Base-by-base conservation (phyloP, 108 stramenopile species). In the Aurantiochytrium sp. region DNA sequence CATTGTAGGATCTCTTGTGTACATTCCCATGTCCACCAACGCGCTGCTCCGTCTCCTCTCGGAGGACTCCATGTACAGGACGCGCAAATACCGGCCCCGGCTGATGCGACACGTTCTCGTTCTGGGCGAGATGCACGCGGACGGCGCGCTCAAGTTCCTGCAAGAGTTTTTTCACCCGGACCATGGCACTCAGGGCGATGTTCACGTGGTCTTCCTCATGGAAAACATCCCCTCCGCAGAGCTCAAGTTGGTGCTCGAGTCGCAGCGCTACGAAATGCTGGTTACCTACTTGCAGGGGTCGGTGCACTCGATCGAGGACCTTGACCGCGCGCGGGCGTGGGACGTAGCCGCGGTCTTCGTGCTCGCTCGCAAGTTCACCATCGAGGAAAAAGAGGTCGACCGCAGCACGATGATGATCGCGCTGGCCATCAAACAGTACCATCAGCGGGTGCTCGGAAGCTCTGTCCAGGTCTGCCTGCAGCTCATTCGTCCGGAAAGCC, bases 21-120 rank as follows among this genome's bases (percentile, higher is more conserved):
- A 81, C 73, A 81, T 81, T 81, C 73, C 73, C 39, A 41, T 81
- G 73, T 81, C 73, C 12, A 81, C 73, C 12, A 81, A 81, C 32
- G 27, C 42, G 36, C 24, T 81, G 73, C 39, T 81, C 39, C 39
- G 45, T n/a, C 12, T 81, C 10, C 30, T 81, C 6, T 48, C 42
- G 12, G 73, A 81, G 45, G 73, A 81, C 19, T 81, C 73, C 24
- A 48, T 48, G 73, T 81, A 81, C 4, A 81, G 73, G 12, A 21
- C 32, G 17, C 73, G 73, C 6, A 37, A 42, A 48, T 81, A 48
- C 24, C 39, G 73, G 2, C 73, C 73, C 1, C 42, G 73, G 39
- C 39, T 12, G 39, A 12, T 24, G 19, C 21, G 30, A 0, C 73
- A 81, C 45, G 73, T 81, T 2, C 3, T 81, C 12, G 73, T 81